phyloP scores from a whole-genome alignment of 2,329 filamentous ascomycete genomes.

The Talaromyces funiculosus region DNA sequence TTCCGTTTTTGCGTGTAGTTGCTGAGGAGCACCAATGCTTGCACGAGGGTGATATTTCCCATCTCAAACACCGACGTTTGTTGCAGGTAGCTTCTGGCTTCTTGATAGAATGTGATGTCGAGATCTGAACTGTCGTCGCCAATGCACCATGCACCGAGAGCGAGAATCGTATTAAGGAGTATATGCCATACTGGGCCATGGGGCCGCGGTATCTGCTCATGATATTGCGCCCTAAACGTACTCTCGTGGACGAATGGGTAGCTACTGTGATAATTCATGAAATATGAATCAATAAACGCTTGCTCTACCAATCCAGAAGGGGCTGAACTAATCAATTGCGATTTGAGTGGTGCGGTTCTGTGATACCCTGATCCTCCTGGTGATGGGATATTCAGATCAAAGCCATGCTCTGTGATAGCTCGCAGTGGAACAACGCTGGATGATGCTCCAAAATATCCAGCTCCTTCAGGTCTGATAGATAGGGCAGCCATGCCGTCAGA shows the following conservation, averaged over 20 bases:
- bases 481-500: conserved; percentile 39
- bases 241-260: conserved; percentile 47
- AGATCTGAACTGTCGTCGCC: conserved; percentile 37
- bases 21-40: conserved; percentile 43
- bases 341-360: conserved; percentile 31
- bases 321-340: conserved; percentile 33
- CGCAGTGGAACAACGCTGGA: conserved; percentile 37
- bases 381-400: conserved; percentile 34
- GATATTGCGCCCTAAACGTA: conserved; percentile 44
- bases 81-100: conserved; percentile 43
- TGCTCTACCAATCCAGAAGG: conserved; percentile 36
- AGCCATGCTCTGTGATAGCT: conserved; percentile 35
- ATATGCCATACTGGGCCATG: conserved; percentile 42
- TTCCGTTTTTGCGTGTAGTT: conserved; percentile 49
- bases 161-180: conserved; percentile 42
- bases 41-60: conserved; percentile 46
- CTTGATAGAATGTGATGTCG: conserved; percentile 44
- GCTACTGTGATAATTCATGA: conserved; percentile 42
- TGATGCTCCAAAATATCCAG: conserved; percentile 37
- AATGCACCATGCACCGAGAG: conserved; percentile 42
- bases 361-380: conserved; percentile 21
- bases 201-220: conserved; percentile 39
- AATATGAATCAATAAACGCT: conserved; percentile 43
- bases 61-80: conserved; percentile 44
- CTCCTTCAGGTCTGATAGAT: conserved; percentile 36